These are phyloP conservation scores for Monilinia vaccinii-corymbosi DNA, from an alignment of 2,329 filamentous ascomycete genomes.

Conservation along the genomic window DNA sequence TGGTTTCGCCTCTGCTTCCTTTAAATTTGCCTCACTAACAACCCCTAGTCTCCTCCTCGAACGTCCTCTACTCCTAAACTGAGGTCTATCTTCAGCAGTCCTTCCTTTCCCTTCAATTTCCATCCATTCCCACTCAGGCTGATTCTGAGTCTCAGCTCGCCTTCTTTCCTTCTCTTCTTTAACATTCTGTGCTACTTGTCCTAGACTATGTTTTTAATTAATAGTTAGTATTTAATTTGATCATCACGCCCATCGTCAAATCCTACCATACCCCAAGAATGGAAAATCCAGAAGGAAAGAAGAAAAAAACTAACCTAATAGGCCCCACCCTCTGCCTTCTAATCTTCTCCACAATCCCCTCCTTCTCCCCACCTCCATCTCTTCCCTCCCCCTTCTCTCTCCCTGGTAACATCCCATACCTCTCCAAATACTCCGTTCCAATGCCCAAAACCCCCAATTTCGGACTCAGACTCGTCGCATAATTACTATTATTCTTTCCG, in stretches of 20 bases:
- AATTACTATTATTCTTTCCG: background rate
- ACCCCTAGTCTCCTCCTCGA: background rate
- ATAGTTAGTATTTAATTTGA: background rate
- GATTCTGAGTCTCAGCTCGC: background rate
- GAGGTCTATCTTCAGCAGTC: background rate
- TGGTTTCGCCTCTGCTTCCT: background rate
- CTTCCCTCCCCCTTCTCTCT: background rate
- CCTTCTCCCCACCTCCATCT: background rate
- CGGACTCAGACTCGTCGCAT: background rate
- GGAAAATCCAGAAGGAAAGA: background rate
- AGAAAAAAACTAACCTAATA: background rate
- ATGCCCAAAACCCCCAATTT: background rate
- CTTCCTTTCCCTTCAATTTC: constrained; percentile 1
- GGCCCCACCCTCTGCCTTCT: constrained; percentile 15
- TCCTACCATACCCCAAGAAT: background rate
- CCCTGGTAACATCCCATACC: background rate
- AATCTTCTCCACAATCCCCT: constrained; percentile 21
- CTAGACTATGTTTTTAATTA: background rate
- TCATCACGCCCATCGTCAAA: no score
- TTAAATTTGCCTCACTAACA: background rate
- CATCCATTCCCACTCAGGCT: background rate
- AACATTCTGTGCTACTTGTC: background rate
- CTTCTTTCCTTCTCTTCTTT: background rate
- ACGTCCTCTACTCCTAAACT: background rate
- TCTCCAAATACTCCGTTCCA: constrained; percentile 4